A percentile compares a stretch with the other conserved stretches of the same genome.
Evolutionary conservation across 1,284 basidiomycete species (phyloP).

Genomic region (Puccinia hordei): DNA sequence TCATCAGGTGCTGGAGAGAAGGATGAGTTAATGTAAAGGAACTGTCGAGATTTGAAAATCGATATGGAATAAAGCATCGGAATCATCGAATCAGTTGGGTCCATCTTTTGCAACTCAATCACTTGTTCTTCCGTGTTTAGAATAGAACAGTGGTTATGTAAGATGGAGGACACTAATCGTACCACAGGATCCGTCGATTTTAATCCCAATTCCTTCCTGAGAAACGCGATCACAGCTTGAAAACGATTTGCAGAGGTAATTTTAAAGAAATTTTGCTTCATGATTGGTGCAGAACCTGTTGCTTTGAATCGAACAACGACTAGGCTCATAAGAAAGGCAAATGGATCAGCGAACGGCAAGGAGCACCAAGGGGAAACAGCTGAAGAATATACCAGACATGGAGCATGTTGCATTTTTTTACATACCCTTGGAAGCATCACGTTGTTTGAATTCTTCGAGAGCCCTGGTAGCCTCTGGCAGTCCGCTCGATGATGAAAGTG

Average conservation of each 20-base stretch:
- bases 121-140: neutral
- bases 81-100: neutral
- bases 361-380: neutral
- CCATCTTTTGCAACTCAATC: neutral
- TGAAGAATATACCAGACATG: neutral
- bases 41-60: constrained; percentile 64
- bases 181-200: constrained; percentile 85
- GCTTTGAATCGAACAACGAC: constrained; percentile 97
- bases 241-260: constrained; percentile 93
- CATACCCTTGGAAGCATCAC: constrained; percentile 21
- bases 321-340: constrained; percentile 58
- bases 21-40: constrained; percentile 97
- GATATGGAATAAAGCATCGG: neutral
- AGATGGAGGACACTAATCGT: constrained; percentile 58
- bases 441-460: constrained; percentile 16
- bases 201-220: constrained; percentile 82
- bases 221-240: constrained; percentile 90
- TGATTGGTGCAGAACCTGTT: constrained; percentile 96
- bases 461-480: constrained; percentile 5
- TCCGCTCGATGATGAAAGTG: neutral
- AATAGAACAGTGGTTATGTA: neutral
- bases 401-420: neutral
- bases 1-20: constrained; percentile 93
- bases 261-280: constrained; percentile 98
- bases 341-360: too few relatives aligned